phyloP scores from a whole-genome alignment of 176 grass and related monocot genomes.

The Elaeis guineensis region DNA sequence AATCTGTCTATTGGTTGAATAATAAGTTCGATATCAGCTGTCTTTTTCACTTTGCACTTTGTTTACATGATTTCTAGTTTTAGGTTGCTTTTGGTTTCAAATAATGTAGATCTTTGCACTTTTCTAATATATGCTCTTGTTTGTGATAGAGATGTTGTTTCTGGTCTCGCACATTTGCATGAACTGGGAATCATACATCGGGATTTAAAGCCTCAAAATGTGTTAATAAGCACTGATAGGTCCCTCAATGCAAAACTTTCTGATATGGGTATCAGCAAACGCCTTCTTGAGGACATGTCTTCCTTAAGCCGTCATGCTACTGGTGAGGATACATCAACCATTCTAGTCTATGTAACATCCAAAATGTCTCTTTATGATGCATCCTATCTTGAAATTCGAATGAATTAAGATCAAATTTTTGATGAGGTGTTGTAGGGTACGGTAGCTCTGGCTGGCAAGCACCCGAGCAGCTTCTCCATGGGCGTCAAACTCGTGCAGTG shows the following conservation, averaged over 20 bases:
- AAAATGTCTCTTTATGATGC: too few relatives aligned
- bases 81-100: too few relatives aligned
- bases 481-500: conserved; percentile 73
- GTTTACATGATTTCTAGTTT: too few relatives aligned
- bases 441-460: conserved; percentile 99
- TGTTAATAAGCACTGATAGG: conserved; percentile 67
- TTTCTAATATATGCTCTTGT: too few relatives aligned
- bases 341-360: too few relatives aligned
- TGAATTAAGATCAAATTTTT: neutral
- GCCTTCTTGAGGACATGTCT: conserved; percentile 72
- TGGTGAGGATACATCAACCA: conserved; percentile 28
- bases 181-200: conserved; percentile 93
- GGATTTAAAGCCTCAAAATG: conserved; percentile 98
- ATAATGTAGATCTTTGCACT: too few relatives aligned
- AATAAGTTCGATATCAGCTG: too few relatives aligned
- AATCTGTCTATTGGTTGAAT: too few relatives aligned
- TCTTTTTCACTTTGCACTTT: too few relatives aligned
- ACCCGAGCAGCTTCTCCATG: conserved; percentile 69
- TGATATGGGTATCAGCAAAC: conserved; percentile 99
- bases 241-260: conserved; percentile 80
- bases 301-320: conserved; percentile 67
- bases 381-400: too few relatives aligned
- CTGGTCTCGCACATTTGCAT: conserved; percentile 83
- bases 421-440: conserved; percentile 35
- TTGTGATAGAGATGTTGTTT: conserved; percentile 60